Conservation (phyloP, 176 grass and related monocot genomes). For the Microstegium vimineum region DNA sequence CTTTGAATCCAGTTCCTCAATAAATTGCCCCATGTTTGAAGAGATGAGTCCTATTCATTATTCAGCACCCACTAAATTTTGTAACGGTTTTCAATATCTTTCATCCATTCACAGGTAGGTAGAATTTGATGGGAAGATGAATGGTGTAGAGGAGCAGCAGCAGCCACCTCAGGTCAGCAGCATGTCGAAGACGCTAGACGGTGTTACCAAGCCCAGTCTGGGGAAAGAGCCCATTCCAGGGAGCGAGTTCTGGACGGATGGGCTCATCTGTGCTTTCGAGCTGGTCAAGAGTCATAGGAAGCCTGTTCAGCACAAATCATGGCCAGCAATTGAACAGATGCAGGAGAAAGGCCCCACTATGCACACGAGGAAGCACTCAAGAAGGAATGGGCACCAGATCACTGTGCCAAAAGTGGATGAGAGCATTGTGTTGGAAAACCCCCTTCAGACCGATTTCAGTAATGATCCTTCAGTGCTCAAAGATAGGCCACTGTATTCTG, state of each 20-base stretch:
- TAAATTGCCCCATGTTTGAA: neutral
- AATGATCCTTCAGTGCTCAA: constrained; percentile 30
- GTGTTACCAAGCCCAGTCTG: constrained; percentile 26
- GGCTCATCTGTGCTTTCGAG: constrained; percentile 91
- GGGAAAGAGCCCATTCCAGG: constrained; percentile 48
- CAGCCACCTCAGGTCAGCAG: constrained; percentile 22
- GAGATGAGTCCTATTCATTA: neutral
- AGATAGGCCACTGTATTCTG: constrained; percentile 8
- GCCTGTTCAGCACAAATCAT: constrained; percentile 26
- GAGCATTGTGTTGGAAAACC: constrained; percentile 14
- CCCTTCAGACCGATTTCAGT: neutral
- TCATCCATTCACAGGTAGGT: neutral
- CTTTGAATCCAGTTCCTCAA: neutral
- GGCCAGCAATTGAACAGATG: neutral
- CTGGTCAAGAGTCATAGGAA: constrained; percentile 47
- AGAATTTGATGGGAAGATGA: constrained; percentile 28
- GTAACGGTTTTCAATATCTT: neutral
- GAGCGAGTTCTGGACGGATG: constrained; percentile 77
- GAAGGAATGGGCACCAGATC: neutral
- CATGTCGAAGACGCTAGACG: constrained; percentile 38
- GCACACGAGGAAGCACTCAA: constrained; percentile 25
- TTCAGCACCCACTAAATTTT: neutral
- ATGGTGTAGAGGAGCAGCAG: constrained; percentile 23
- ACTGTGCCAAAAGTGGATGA: constrained; percentile 19
- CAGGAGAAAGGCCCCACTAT: constrained; percentile 8